Conservation (phyloP, 495 filamentous ascomycete species). For the Podospora didyma region DNA sequence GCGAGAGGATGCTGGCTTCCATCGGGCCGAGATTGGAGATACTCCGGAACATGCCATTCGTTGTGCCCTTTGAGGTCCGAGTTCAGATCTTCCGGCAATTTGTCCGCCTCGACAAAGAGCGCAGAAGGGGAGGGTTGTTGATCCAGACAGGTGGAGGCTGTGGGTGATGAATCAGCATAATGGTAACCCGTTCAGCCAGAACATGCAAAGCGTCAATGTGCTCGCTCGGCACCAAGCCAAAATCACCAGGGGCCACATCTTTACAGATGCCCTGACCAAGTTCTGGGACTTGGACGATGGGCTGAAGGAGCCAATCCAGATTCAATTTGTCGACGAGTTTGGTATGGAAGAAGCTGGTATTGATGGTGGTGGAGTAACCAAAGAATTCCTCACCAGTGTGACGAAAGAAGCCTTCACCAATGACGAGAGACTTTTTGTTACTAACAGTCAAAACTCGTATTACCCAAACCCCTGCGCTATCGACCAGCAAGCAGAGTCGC, state of each 20-base stretch:
- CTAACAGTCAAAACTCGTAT: conserved; percentile 84
- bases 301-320: conserved; percentile 95
- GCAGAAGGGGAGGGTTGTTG: conserved; percentile 69
- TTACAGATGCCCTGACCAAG: conserved; percentile 79
- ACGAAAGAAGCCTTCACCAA: conserved; percentile 77
- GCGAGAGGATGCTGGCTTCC: conserved; percentile 64
- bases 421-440: conserved; percentile 56
- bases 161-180: conserved; percentile 45
- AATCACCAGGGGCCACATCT: conserved; percentile 75
- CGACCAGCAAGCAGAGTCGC: conserved; percentile 62
- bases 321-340: conserved; percentile 93
- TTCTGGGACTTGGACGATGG: conserved; percentile 79
- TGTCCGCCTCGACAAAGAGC: conserved; percentile 73
- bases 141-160: conserved; percentile 77
- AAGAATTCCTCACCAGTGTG: conserved; percentile 91
- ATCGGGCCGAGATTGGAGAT: conserved; percentile 86
- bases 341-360: conserved; percentile 86
- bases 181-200: conserved; percentile 23
- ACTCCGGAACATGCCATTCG: conserved; percentile 92
- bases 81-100: conserved; percentile 96
- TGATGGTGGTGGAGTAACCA: conserved; percentile 95
- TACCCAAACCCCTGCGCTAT: conserved; percentile 83
- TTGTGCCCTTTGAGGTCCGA: conserved; percentile 86
- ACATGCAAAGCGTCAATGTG: conserved; percentile 39
- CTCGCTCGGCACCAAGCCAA: conserved; percentile 73